Conservation (phyloP, 2,329 filamentous ascomycete genomes). For the Venturia pyrina region DNA sequence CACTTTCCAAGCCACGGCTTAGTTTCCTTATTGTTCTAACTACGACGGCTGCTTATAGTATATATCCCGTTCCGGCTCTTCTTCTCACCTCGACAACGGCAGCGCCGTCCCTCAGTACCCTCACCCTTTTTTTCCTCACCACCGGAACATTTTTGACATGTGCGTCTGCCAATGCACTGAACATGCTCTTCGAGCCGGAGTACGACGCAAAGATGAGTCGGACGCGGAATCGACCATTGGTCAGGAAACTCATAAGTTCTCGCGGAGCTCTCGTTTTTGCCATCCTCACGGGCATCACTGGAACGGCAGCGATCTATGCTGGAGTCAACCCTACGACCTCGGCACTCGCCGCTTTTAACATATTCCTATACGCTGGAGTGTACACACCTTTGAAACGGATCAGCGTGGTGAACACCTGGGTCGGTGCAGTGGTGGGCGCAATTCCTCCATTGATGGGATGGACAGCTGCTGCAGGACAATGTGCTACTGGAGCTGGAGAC, state of each 20-base stretch:
- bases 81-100: slow-evolving; percentile 58
- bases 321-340: slow-evolving; percentile 93
- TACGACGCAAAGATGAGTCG: slow-evolving; percentile 89
- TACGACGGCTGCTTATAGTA: slow-evolving; percentile 79
- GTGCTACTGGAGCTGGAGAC: slow-evolving; percentile 46
- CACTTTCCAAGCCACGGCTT: slow-evolving; percentile 89
- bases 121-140: slow-evolving; percentile 88
- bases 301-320: slow-evolving; percentile 66
- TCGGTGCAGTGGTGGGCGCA: slow-evolving; percentile 82
- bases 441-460: slow-evolving; percentile 97
- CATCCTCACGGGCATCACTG: slow-evolving; percentile 56
- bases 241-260: slow-evolving; percentile 65
- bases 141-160: slow-evolving; percentile 78
- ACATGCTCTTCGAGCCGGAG: slow-evolving; percentile 90
- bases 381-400: slow-evolving; percentile 91
- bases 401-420: slow-evolving; percentile 84
- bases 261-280: slow-evolving; percentile 71
- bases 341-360: slow-evolving; percentile 74
- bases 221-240: slow-evolving; percentile 84
- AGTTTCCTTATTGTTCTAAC: slow-evolving; percentile 85
- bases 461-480: slow-evolving; percentile 87
- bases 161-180: slow-evolving; percentile 87
- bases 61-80: slow-evolving; percentile 86
- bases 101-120: slow-evolving; percentile 72
- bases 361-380: slow-evolving; percentile 76